Conservation (phyloP, 2,329 filamentous ascomycete species). For the Basipetospora sp. region DNA sequence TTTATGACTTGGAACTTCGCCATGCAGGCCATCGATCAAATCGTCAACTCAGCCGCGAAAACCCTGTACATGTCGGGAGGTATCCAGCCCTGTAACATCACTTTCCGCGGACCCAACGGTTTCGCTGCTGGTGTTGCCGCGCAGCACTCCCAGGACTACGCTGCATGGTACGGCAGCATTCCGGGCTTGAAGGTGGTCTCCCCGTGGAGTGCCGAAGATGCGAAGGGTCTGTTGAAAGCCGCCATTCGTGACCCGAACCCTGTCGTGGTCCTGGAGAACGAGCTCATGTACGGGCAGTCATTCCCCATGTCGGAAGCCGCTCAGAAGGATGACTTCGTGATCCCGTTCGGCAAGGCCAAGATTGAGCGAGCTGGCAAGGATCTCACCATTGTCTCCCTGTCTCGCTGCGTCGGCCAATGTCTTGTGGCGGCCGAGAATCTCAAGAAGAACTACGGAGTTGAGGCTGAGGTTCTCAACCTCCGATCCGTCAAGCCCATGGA, state of each 20-base stretch:
- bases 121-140: slow-evolving; percentile 91
- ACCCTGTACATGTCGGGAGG: slow-evolving; percentile 99
- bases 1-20: slow-evolving; percentile 99
- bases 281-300: slow-evolving; percentile 77
- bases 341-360: slow-evolving; percentile 98
- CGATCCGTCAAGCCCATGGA: slow-evolving; percentile 95
- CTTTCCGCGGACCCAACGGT: slow-evolving; percentile 96
- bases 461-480: slow-evolving; percentile 94
- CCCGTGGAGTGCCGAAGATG: slow-evolving; percentile 93
- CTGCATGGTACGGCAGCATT: slow-evolving; percentile 96
- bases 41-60: slow-evolving; percentile 98
- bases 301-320: slow-evolving; percentile 97
- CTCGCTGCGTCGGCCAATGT: slow-evolving; percentile 86
- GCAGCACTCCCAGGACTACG: slow-evolving; percentile 98
- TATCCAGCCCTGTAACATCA: slow-evolving; percentile 99
- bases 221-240: slow-evolving; percentile 94
- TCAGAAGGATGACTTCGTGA: slow-evolving; percentile 89
- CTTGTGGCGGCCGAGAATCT: slow-evolving; percentile 77
- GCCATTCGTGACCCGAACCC: slow-evolving; percentile 97
- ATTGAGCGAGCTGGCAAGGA: slow-evolving; percentile 93
- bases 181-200: slow-evolving; percentile 93
- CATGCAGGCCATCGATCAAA: slow-evolving; percentile 99
- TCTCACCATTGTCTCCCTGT: slow-evolving; percentile 85
- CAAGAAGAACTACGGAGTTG: slow-evolving; percentile 91
- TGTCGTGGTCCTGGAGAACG: slow-evolving; percentile 79